Conservation (phyloP, 1,284 basidiomycete species). For the Salmacisia buchloeana region DNA sequence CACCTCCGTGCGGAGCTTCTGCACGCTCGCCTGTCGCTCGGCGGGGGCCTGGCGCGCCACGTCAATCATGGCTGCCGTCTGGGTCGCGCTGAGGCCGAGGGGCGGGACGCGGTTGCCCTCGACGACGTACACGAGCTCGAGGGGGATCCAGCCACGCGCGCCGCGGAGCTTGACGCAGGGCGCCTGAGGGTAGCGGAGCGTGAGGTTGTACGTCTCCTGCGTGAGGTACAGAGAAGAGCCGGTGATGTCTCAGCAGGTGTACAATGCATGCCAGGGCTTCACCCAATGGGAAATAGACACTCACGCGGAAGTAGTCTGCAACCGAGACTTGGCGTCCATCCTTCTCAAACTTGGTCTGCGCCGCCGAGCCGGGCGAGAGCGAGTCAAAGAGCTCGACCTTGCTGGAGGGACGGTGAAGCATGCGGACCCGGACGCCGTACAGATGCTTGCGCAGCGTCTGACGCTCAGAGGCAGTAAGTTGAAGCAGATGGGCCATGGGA, state of each 20-base stretch:
- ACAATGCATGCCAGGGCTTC: background rate
- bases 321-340: background rate
- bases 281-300: background rate
- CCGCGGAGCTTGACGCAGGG: conserved; percentile 26
- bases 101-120: conserved; percentile 25
- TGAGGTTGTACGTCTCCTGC: conserved; percentile 25
- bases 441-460: conserved; percentile 30
- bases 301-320: background rate
- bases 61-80: conserved; percentile 26
- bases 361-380: background rate
- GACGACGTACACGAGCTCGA: conserved; percentile 27
- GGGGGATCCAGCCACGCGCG: conserved; percentile 22
- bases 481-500: background rate
- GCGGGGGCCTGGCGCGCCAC: conserved; percentile 20
- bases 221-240: background rate
- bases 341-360: background rate
- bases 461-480: conserved; percentile 17
- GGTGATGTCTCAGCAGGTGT: background rate
- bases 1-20: conserved; percentile 22
- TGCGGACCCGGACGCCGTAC: conserved; percentile 21
- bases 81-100: conserved; percentile 19
- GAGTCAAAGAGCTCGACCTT: conserved; percentile 27
- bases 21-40: conserved; percentile 20
- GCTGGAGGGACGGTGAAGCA: conserved; percentile 27
- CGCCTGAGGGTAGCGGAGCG: conserved; percentile 21